These are phyloP conservation scores for Zygosaccharomyces kombuchaensis DNA, from an alignment of 805 yeast species.

Conservation along the genomic window DNA sequence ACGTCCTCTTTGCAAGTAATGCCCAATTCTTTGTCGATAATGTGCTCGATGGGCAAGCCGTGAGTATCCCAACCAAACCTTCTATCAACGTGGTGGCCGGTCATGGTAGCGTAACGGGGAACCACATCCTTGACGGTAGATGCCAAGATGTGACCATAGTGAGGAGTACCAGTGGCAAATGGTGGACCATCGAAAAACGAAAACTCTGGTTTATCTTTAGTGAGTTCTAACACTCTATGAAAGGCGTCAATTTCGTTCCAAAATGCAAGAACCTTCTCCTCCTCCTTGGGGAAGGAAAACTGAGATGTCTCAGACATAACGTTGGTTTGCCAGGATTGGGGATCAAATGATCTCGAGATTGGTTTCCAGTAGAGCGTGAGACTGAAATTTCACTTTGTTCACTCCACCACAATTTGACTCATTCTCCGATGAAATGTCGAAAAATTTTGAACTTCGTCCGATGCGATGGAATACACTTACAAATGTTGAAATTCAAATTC, in stretches of 20 bases:
- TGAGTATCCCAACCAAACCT: slow-evolving; percentile 99
- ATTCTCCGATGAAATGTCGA: neutral
- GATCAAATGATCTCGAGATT: neutral
- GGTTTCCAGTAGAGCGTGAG: neutral
- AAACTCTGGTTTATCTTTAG: slow-evolving; percentile 81
- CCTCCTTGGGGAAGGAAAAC: slow-evolving; percentile 84
- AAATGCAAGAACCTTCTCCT: slow-evolving; percentile 68
- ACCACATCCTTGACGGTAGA: slow-evolving; percentile 97
- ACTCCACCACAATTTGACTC: neutral
- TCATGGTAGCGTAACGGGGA: slow-evolving; percentile 97
- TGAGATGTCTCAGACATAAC: slow-evolving; percentile 37
- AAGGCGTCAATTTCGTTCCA: slow-evolving; percentile 97
- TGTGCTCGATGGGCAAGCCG: slow-evolving; percentile 97
- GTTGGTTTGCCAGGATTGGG: neutral
- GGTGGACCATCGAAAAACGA: slow-evolving; percentile 99
- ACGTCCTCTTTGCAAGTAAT: slow-evolving; percentile 94
- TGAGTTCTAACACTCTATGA: slow-evolving; percentile 74
- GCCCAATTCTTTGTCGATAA: slow-evolving; percentile 94
- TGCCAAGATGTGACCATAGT: slow-evolving; percentile 95
- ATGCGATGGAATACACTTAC: neutral
- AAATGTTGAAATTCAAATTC: no score
- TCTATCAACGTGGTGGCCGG: slow-evolving; percentile 92
- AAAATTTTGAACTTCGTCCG: slow-evolving; percentile 1
- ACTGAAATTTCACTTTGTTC: neutral
- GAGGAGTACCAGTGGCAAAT: slow-evolving; percentile 99